Conservation (phyloP, 805 yeast species). For the Kodamaea nitidulidarum region DNA sequence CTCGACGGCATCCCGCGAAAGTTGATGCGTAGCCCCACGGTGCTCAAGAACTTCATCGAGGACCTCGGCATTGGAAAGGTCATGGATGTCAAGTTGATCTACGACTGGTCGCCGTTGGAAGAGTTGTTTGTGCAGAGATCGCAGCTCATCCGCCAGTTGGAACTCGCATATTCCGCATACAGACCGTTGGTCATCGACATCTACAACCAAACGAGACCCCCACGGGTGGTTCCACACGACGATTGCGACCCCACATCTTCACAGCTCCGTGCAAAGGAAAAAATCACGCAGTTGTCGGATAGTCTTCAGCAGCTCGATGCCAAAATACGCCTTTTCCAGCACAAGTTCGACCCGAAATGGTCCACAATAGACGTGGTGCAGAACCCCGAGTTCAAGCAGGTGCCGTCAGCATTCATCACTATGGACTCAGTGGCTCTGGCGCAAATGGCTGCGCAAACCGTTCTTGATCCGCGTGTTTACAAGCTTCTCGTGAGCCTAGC, state of each 20-base stretch:
- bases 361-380: constrained; percentile 20
- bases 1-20: constrained; percentile 51
- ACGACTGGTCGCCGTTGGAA: constrained; percentile 42
- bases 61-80: constrained; percentile 54
- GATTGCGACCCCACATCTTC: not conserved
- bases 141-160: constrained; percentile 32
- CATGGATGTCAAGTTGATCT: constrained; percentile 45
- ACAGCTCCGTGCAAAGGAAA: constrained; percentile 10
- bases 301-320: constrained; percentile 34
- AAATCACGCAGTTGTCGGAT: constrained; percentile 31
- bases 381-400: constrained; percentile 32
- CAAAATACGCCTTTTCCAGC: constrained; percentile 16
- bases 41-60: constrained; percentile 48
- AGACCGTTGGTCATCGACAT: constrained; percentile 43
- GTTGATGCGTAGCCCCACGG: constrained; percentile 35
- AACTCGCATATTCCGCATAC: constrained; percentile 37
- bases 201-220: constrained; percentile 29
- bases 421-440: constrained; percentile 48
- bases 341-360: constrained; percentile 24
- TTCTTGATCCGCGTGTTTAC: constrained; percentile 43
- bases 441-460: constrained; percentile 47
- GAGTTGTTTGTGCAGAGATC: constrained; percentile 33
- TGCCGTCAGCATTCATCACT: constrained; percentile 45
- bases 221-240: constrained; percentile 26
- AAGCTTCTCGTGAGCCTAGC: constrained; percentile 40